Conservation (phyloP, 2,329 filamentous ascomycete species). For the Metarhizium sp. region DNA sequence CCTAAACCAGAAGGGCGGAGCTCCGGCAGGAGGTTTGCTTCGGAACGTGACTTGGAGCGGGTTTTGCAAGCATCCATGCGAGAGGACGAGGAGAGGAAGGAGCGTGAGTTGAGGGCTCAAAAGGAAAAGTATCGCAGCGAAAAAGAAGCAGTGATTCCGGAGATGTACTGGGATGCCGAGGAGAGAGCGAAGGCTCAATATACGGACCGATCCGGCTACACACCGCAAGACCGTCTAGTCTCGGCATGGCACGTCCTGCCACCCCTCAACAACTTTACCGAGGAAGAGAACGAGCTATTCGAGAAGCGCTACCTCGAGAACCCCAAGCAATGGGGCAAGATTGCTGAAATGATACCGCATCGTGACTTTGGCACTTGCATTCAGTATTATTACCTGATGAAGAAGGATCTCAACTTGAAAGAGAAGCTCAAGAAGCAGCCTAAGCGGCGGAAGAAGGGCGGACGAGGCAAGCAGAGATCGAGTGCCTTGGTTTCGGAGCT, state of each 20-base stretch:
- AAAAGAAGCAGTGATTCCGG: constrained; percentile 66
- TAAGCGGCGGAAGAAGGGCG: constrained; percentile 46
- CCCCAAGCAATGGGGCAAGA: constrained; percentile 75
- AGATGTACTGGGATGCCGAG: constrained; percentile 55
- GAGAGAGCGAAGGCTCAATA: constrained; percentile 51
- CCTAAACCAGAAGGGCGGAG: constrained; percentile 47
- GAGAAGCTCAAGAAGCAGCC: constrained; percentile 62
- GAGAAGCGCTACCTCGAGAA: constrained; percentile 66
- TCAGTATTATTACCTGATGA: constrained; percentile 78
- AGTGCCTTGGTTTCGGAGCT: constrained; percentile 59
- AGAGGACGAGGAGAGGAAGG: constrained; percentile 60
- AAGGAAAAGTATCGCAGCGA: constrained; percentile 65
- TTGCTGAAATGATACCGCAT: constrained; percentile 57
- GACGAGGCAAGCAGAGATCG: constrained; percentile 48
- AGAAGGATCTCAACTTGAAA: constrained; percentile 65
- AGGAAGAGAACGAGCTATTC: constrained; percentile 60
- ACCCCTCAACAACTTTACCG: constrained; percentile 64
- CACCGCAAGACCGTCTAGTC: constrained; percentile 57
- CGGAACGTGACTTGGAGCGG: constrained; percentile 64
- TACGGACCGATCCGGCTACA: constrained; percentile 55
- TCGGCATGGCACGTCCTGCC: constrained; percentile 63
- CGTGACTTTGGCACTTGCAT: constrained; percentile 74
- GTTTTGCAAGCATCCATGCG: constrained; percentile 63
- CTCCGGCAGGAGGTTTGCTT: constrained; percentile 49
- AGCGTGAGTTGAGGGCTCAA: constrained; percentile 54